Percentiles rank a stretch among this genome's conserved stretches.
Evolutionary conservation across 305 asterid genomes (phyloP).

Genomic region (Fraxinus sp.): DNA sequence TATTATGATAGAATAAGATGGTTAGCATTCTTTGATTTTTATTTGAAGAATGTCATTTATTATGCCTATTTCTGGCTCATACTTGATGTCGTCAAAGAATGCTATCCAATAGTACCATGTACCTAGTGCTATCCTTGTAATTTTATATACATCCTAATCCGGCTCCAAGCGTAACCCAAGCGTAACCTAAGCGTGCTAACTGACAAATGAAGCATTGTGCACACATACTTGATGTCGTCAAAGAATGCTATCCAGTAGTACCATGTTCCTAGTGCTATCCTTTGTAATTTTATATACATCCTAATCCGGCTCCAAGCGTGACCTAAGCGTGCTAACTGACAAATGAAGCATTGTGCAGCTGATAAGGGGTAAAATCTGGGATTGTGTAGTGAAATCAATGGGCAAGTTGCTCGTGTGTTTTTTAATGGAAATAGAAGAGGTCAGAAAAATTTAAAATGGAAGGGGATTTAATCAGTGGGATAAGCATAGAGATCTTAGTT

Average conservation of each 20-base stretch:
- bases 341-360: not conserved
- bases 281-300: not conserved
- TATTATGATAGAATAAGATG: not conserved
- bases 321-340: not conserved
- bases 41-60: not conserved
- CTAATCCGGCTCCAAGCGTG: not conserved
- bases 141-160: not conserved
- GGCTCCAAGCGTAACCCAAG: not conserved
- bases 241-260: too few relatives aligned
- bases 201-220: not conserved
- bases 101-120: too few relatives aligned
- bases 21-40: not conserved
- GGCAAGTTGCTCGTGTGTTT: not conserved
- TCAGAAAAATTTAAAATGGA: not conserved
- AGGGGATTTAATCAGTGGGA: conserved; percentile 46
- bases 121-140: not conserved
- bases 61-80: not conserved
- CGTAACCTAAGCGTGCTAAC: not conserved
- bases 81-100: too few relatives aligned
- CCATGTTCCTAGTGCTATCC: not conserved
- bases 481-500: conserved; percentile 25
- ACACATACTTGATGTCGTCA: too few relatives aligned
- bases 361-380: not conserved
- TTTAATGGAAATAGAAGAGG: not conserved
- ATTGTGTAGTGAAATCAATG: not conserved